Conservation (phyloP, 2,329 filamentous ascomycete species). For the Pseudogymnoascus sp. region DNA sequence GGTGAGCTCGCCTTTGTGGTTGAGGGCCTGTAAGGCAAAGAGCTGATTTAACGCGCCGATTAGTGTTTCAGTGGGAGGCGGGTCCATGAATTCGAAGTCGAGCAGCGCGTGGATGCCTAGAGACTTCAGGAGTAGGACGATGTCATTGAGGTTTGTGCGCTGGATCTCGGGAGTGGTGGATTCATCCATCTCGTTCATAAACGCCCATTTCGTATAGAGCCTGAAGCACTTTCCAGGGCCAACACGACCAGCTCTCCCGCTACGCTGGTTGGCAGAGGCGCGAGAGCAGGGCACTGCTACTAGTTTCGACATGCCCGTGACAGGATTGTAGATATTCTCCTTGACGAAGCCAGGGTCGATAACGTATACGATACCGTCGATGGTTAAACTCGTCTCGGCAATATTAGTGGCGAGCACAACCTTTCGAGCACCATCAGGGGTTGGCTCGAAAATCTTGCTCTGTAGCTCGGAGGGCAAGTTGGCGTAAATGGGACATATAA, state of each 20-base stretch:
- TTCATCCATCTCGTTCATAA: conserved; percentile 90
- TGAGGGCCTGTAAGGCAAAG: conserved; percentile 82
- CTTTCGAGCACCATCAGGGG: conserved; percentile 75
- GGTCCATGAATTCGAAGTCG: conserved; percentile 93
- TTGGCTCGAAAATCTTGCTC: conserved; percentile 88
- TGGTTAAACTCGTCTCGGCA: conserved; percentile 89
- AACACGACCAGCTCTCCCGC: conserved; percentile 85
- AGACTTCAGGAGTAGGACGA: conserved; percentile 79
- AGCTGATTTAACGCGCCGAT: conserved; percentile 84
- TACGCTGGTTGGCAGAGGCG: conserved; percentile 86
- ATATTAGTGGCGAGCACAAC: conserved; percentile 95
- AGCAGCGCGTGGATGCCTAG: conserved; percentile 87
- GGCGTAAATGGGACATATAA: conserved; percentile 89
- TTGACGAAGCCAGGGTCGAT: conserved; percentile 95
- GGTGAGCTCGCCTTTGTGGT: conserved; percentile 80
- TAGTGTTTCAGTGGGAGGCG: conserved; percentile 79
- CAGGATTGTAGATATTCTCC: conserved; percentile 86
- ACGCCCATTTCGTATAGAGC: conserved; percentile 87
- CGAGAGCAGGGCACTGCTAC: conserved; percentile 86
- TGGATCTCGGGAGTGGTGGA: conserved; percentile 89
- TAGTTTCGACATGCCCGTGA: conserved; percentile 84
- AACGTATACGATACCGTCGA: conserved; percentile 92
- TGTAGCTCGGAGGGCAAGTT: conserved; percentile 87
- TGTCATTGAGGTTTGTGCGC: conserved; percentile 74
- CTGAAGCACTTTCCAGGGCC: conserved; percentile 89